phyloP scores from a whole-genome alignment of 352 stramenopile genomes.

The Pythium apleroticum region DNA sequence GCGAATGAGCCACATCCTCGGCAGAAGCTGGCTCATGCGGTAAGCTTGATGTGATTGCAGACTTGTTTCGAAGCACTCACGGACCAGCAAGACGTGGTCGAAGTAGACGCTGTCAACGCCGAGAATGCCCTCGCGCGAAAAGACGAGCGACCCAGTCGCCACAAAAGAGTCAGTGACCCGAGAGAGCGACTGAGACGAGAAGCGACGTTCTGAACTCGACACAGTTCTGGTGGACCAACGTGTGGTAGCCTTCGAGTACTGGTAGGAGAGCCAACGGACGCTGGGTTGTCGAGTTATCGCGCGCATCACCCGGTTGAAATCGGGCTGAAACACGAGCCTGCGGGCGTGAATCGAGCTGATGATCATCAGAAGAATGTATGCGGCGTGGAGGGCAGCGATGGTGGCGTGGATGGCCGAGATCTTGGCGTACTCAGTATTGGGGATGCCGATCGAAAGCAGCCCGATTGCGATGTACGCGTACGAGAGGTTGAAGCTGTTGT shows the following conservation, averaged over 20 bases:
- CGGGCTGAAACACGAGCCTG: background rate
- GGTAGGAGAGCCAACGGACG: too few species aligned
- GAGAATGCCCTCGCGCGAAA: background rate
- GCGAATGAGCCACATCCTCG: conserved; percentile 19
- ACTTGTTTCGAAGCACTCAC: conserved; percentile 2
- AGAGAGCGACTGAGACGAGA: background rate
- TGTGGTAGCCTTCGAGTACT: background rate
- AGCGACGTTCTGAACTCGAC: too few species aligned
- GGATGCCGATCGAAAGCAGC: background rate
- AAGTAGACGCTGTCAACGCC: conserved; percentile 8
- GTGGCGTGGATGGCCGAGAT: background rate
- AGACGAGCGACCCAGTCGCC: background rate
- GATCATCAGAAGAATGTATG: background rate
- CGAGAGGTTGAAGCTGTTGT: background rate
- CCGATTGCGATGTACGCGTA: background rate
- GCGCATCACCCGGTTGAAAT: too few species aligned
- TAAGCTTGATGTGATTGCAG: conserved; percentile 11
- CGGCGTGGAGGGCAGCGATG: background rate
- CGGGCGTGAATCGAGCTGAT: background rate
- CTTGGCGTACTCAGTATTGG: background rate
- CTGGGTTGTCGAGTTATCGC: too few species aligned
- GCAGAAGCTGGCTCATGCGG: conserved; percentile 2
- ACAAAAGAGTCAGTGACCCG: too few species aligned
- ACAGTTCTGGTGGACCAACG: too few species aligned
- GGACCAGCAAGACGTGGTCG: background rate